phyloP scores from a whole-genome alignment of 805 yeast species.

The Ogataea allantospora region DNA sequence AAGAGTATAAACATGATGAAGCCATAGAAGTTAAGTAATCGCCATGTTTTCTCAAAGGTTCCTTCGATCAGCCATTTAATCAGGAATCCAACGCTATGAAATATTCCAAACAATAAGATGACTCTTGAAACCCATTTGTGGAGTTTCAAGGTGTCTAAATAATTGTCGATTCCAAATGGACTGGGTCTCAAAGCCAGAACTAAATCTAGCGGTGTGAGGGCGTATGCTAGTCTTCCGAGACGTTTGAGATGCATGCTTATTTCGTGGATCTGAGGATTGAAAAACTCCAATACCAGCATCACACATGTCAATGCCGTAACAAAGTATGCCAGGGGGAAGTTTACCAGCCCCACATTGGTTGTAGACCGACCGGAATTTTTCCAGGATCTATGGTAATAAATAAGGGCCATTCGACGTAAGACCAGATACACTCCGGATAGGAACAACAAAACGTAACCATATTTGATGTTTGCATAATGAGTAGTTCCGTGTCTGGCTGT shows the following conservation, averaged over 20 bases:
- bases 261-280: constrained; percentile 35
- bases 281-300: constrained; percentile 32
- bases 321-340: constrained; percentile 32
- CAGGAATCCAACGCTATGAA: constrained; percentile 55
- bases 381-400: constrained; percentile 38
- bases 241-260: constrained; percentile 47
- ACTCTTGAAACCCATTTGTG: constrained; percentile 75
- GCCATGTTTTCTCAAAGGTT: constrained; percentile 37
- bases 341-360: constrained; percentile 31
- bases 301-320: constrained; percentile 32
- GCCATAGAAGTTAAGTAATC: constrained; percentile 51
- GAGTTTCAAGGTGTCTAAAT: constrained; percentile 51
- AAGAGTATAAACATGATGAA: constrained; percentile 40
- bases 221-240: constrained; percentile 59
- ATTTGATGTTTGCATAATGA: constrained; percentile 57
- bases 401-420: constrained; percentile 35
- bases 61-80: constrained; percentile 44
- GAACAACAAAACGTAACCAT: constrained; percentile 53
- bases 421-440: constrained; percentile 41
- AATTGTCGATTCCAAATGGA: constrained; percentile 45
- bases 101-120: constrained; percentile 41
- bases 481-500: constrained; percentile 48
- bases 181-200: constrained; percentile 56
- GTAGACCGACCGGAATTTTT: constrained; percentile 39
- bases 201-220: constrained; percentile 56